Percentiles rank a stretch among this genome's conserved stretches.
phyloP scores from a whole-genome alignment of 371 early-diverging fungal species.

The Dinochytrium kinnereticum region DNA sequence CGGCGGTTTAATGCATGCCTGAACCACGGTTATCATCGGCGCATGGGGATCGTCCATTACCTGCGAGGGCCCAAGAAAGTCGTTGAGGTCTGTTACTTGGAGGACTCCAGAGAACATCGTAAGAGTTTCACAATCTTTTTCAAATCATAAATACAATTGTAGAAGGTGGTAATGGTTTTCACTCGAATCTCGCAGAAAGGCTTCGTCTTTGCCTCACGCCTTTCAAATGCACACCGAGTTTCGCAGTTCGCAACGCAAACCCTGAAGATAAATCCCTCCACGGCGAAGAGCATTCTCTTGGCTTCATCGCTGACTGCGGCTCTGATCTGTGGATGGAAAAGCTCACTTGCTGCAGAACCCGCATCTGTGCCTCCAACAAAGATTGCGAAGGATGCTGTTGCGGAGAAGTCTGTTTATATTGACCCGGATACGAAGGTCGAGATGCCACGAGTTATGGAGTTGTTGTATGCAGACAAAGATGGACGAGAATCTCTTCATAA shows the following conservation, averaged over 20 bases:
- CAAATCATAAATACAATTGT: neutral
- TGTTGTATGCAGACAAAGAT: constrained; percentile 1
- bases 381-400: neutral
- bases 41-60: constrained; percentile 33
- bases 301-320: neutral
- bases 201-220: too few relatives aligned
- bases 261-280: too few relatives aligned
- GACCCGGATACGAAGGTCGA: constrained; percentile 15
- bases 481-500: neutral
- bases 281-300: neutral
- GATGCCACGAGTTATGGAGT: neutral
- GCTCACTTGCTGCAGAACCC: neutral
- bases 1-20: constrained; percentile 90
- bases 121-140: neutral
- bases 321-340: neutral
- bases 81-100: constrained; percentile 89
- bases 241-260: too few relatives aligned
- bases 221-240: too few relatives aligned
- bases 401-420: neutral
- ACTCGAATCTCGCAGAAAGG: too few relatives aligned
- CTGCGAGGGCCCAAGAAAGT: constrained; percentile 93
- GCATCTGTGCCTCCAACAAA: neutral
- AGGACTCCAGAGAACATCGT: constrained; percentile 73
- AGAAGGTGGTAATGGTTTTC: too few relatives aligned
- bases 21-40: neutral